Evolutionary conservation across 2,329 filamentous ascomycete genomes (phyloP), one percentile per base, ranked within the genome.

Genomic region (Hansfordia pulvinata): DNA sequence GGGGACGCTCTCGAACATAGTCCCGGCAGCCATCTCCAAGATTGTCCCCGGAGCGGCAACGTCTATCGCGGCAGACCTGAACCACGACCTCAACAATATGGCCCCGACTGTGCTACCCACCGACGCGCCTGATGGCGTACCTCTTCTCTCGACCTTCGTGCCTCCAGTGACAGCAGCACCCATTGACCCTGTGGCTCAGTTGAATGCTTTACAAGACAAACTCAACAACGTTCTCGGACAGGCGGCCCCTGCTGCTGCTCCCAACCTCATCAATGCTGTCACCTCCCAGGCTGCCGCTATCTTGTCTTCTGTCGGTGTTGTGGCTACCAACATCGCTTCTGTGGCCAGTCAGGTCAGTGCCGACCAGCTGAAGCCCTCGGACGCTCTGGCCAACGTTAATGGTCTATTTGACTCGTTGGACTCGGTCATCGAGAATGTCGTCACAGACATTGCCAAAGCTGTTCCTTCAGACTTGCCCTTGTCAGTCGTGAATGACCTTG

Each of bases 311-410:
- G 36, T 38, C 16, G 26, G 38, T 23, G 35, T 28, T n/a, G 31
- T 37, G 20, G 40, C 41, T n/a, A 37, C 36, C 5, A 29, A 38
- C n/a, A 34, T 43, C 26, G 38, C 36, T 5, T 35, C 35, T 17
- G 21, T 44, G n/a, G 37, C 28, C 3, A 32, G 34, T 17, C 31
- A 37, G 25, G 28, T 42, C 15, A 28, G 25, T 9, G 26, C 27
- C 11, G 27, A 31, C 18, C 29, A 36, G 7, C 25, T 39, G 10
- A 32, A 34, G 26, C 34, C 36, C 11, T 26, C 34, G 12, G 35
- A 35, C 25, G 36, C 40, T 11, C 29, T 44, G 10, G 17, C 32
- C 10, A 33, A 28, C 9, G 33, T 36, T 20, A 33, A 35, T 17
- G 29, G 25, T 2, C 26, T 45, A 2, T 26, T 45, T 21, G 33